Percentiles rank a stretch among this genome's conserved stretches.
Evolutionary conservation across 352 stramenopile species (phyloP).

Genomic region (Plasmopara muralis): DNA sequence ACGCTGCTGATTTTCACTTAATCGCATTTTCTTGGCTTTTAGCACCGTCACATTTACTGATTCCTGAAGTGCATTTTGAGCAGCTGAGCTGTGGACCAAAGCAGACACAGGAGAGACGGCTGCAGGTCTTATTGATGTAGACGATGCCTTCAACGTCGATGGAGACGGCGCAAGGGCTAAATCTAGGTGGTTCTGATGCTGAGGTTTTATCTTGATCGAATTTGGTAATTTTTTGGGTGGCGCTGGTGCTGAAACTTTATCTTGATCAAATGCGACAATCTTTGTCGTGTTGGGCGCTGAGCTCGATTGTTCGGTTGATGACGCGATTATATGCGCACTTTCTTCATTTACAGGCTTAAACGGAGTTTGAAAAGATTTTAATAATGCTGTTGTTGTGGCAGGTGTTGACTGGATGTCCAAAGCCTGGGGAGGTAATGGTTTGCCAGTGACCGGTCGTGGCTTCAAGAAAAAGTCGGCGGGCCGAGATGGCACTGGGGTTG

Average conservation of each 20-base stretch:
- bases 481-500: neutral
- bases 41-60: conserved; percentile 12
- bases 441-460: neutral
- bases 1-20: neutral
- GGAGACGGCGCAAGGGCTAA: neutral
- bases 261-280: neutral
- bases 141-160: neutral
- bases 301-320: conserved; percentile 4
- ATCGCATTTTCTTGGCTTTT: conserved; percentile 24
- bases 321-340: neutral
- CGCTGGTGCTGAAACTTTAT: neutral
- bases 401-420: neutral
- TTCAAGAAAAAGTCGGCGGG: neutral
- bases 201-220: neutral
- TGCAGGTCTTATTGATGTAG: conserved; percentile 1
- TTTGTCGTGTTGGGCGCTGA: neutral
- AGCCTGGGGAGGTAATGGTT: neutral
- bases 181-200: neutral
- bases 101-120: neutral
- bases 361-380: neutral
- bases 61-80: conserved; percentile 1
- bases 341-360: neutral
- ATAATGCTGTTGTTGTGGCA: neutral
- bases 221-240: neutral
- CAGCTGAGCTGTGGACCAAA: neutral